Evolutionary conservation across 1,139 yeast genomes (phyloP), one percentile per base, ranked within the genome.

Genomic region (Blastobotrys capitulatus): DNA sequence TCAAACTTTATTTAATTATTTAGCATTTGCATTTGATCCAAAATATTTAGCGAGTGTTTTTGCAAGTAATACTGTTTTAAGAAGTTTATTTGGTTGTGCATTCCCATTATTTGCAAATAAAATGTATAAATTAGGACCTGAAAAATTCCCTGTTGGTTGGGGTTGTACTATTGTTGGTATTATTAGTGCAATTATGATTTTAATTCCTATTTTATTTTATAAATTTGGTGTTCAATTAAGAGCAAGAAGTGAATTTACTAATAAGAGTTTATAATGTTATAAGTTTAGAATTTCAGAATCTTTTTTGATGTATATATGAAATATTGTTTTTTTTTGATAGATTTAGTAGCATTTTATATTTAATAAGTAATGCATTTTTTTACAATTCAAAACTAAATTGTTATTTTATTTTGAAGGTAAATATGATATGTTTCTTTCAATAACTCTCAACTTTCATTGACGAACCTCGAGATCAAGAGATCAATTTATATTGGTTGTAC

Each of bases 11-110:
- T 74, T 86, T 63, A 75, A 80, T 52, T 86, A 86, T 65, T 81
- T 86, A 63, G 75, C 86, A 39, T 74, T 81, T 73, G 67, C 86
- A 3, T 87, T 80, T 66, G n/a, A n/a, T n/a, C 94, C 95, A 27
- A 87, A 92, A 46, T 73, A 70, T 57, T 63, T 75, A 58, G 84
- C 83, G 0, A 77, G 83, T 7, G 81, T 77, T 2, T 78, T 76
- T 60, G 82, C 83, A 1, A 74, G 78, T 25, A 78, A 78, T 57
- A 77, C 72, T 18, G 65, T 78, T 50, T 71, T 72, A 55, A 70
- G 84, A 57, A 72, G 80, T 1, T 67, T 68, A 1, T 67, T 77
- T 59, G 86, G 82, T 0, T 80, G 80, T 27, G 77, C 76, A 2
- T 80, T 81, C 70, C 86, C 86, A 43, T 65, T 81, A 44, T 79